Evolutionary conservation across 768 basidiomycete genomes (phyloP), one percentile per base, ranked within the genome.

Genomic region (Amanita exitialis): DNA sequence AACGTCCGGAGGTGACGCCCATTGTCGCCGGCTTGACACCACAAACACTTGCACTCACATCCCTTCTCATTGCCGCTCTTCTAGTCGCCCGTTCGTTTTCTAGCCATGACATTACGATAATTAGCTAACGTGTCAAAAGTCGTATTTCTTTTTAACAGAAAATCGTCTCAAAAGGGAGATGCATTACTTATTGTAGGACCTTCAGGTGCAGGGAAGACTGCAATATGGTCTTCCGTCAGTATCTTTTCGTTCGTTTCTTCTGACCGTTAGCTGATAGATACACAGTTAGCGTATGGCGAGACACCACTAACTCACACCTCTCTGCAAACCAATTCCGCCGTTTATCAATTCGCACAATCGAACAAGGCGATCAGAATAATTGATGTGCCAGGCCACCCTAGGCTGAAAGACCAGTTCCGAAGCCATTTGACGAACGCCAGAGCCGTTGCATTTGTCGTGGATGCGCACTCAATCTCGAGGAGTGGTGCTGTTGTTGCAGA

Each of bases 311-410:
- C 86, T 2, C 83, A 87, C 57, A 80, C 86, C 3, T 91, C 90
- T 0, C 69, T 92, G 61, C 90, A 92, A 62, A 72, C 75, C 4
- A 92, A 89, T 62, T 66, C 73, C 0, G 75, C 78, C 3, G 56
- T 72, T 4, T 62, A 83, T 30, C 53, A 65, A 4, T 57, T 82
- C n/a, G 61, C 74, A 2, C 61, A 65, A 5, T 54, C 68, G 2
- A 70, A 68, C 38, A 77, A 74, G 57, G 60, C 65, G 12, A 61
- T 85, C 41, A 76, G 71, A 36, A 65, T 86, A 10, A 69, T 90
- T 15, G 90, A 92, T 63, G 66, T 92, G 37, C 90, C 90, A 6
- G 90, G 90, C n/a, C 90, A 92, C 62, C 85, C 89, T 8, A 77
- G 90, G 37, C 75, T 92, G 50, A 68, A 88, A 27, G 77, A 77